These are phyloP conservation scores for Vanilla planifolia DNA, from an alignment of 106 monocot species.

Conservation along the genomic window DNA sequence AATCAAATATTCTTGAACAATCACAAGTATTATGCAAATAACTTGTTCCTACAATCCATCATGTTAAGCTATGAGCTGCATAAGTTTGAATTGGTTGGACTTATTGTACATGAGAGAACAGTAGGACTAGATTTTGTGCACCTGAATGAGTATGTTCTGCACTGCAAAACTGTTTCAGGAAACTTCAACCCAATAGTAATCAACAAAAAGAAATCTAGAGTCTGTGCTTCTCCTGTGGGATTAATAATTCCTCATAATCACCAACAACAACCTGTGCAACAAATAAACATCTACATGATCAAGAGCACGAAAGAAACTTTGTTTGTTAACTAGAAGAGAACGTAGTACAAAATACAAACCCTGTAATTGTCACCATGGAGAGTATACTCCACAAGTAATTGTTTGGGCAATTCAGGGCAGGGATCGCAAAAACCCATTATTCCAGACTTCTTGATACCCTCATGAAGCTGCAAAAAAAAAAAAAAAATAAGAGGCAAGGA, in stretches of 20 bases:
- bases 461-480: conserved; percentile 61
- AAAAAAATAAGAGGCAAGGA: too few relatives aligned
- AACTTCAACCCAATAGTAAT: too few relatives aligned
- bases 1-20: too few relatives aligned
- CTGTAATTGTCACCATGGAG: conserved; percentile 38
- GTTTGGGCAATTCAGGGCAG: conserved; percentile 76
- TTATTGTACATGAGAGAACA: too few relatives aligned
- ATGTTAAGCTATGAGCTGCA: too few relatives aligned
- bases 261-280: conserved; percentile 53
- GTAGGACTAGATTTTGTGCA: too few relatives aligned
- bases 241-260: conserved; percentile 51
- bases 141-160: too few relatives aligned
- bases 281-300: not conserved
- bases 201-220: conserved; percentile 16
- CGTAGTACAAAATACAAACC: conserved; percentile 19
- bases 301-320: not conserved
- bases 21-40: too few relatives aligned
- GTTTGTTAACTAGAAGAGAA: not conserved
- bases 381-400: conserved; percentile 66
- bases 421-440: conserved; percentile 99
- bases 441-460: conserved; percentile 91
- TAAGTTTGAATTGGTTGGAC: too few relatives aligned
- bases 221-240: conserved; percentile 72
- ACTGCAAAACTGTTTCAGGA: too few relatives aligned
- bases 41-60: too few relatives aligned